Base-by-base conservation (phyloP, 352 stramenopile species). In the Phytophthora ohioensis region DNA sequence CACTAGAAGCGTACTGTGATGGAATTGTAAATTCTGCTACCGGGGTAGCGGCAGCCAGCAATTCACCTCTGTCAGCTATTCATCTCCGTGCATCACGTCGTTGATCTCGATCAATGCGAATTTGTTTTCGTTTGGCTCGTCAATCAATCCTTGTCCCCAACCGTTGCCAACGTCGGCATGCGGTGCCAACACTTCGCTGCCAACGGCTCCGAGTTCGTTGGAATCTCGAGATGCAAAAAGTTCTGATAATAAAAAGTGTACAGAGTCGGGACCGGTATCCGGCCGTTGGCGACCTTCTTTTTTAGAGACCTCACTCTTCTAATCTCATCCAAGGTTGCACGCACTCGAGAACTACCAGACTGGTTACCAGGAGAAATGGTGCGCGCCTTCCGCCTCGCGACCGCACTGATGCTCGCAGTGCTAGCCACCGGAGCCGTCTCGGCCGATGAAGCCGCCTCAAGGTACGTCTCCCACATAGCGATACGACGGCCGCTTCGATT, bases 391-490 rank as follows among this genome's bases (percentile, higher is more conserved):
- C 67, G 42, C 21, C 57, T 71, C 31, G 53, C 59, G 21, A 64
- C 64, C 13, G 39, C 52, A 31, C 32, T 77, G 34, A 13, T 77
- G 17, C 55, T 74, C 11, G 64, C 63, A 9, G 27, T 71, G 41
- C 46, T 79, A 21, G 49, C 64, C 38, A 49, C 34, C 9, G 57
- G 35, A 52, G 32, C 43, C 34, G 32, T 63, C 32, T 65, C 64
- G 5, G 52, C 67, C 17, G 42, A 68, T 10, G 57, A 73, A 45
- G 30, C 51, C 3, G 7, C 42, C 4, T 46, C 60, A 21, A 79
- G 71, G 71, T 79, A 54, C 34, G 52, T 59, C 15, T 34, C 17
- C 7, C 11, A 5, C 31, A 21, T 65, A 9, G 55, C 5, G 21
- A 27, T 27, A 32, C 15, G 21, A 64, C 17, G 31, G 3, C 45